Conservation (phyloP, 2,329 filamentous ascomycete species). For the Helminthosporium solani region DNA sequence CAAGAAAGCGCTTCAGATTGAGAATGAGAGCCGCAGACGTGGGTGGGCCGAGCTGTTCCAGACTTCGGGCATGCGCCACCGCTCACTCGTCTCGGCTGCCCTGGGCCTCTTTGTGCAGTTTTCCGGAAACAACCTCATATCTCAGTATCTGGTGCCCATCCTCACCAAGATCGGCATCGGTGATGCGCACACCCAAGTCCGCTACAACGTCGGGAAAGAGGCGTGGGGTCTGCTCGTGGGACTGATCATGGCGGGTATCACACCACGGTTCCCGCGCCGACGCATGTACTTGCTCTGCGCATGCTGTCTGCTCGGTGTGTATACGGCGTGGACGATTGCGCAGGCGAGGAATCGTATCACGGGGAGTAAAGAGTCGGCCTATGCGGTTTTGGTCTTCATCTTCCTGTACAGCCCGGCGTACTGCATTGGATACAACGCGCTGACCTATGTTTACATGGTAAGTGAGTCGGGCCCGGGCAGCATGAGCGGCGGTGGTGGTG, state of each 20-base stretch:
- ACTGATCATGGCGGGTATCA: conserved; percentile 55
- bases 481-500: too few species aligned
- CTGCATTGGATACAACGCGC: conserved; percentile 58
- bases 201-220: conserved; percentile 58
- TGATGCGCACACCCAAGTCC: conserved; percentile 37
- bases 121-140: conserved; percentile 58
- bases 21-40: conserved; percentile 52
- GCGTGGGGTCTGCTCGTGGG: conserved; percentile 61
- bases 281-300: conserved; percentile 56
- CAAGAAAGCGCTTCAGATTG: conserved; percentile 61
- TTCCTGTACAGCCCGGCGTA: conserved; percentile 57
- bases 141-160: conserved; percentile 65
- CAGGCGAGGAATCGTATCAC: conserved; percentile 55
- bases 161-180: conserved; percentile 63
- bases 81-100: conserved; percentile 61
- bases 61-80: conserved; percentile 65
- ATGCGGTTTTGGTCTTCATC: conserved; percentile 53
- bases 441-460: conserved; percentile 57
- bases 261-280: conserved; percentile 57
- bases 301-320: conserved; percentile 33
- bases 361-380: conserved; percentile 32
- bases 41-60: conserved; percentile 62
- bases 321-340: conserved; percentile 43
- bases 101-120: conserved; percentile 68
- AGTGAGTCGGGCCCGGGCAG: too few species aligned